Conservation (phyloP, 305 asterid genomes). For the Plantago lanceolata region DNA sequence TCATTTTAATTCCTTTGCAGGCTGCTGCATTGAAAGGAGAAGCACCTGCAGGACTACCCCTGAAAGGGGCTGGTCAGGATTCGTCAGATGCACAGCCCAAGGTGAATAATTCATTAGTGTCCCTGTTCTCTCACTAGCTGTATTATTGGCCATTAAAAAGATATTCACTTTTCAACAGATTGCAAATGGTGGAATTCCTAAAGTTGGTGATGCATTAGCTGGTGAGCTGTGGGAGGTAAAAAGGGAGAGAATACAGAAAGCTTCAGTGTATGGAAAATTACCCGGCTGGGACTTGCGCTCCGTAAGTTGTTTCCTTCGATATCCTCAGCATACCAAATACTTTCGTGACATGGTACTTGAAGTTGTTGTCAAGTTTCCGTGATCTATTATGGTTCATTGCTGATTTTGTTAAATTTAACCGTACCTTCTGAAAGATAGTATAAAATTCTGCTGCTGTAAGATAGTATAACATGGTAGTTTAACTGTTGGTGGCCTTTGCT, state of each 20-base stretch:
- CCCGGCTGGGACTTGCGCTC: constrained; percentile 99
- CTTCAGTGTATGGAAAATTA: constrained; percentile 73
- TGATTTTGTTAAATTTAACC: neutral
- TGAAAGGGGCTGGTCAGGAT: constrained; percentile 99
- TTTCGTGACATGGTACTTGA: constrained; percentile 9
- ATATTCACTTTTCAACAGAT: constrained; percentile 42
- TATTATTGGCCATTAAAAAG: neutral
- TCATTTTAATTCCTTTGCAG: constrained; percentile 35
- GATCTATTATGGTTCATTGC: neutral
- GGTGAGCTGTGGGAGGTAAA: constrained; percentile 98
- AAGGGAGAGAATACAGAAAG: constrained; percentile 89
- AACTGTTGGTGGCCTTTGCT: neutral
- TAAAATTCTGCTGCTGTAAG: neutral
- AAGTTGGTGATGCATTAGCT: constrained; percentile 85
- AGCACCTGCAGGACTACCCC: constrained; percentile 99
- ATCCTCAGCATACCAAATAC: neutral
- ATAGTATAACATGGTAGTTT: too few species aligned
- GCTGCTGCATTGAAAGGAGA: constrained; percentile 99
- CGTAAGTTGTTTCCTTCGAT: constrained; percentile 49
- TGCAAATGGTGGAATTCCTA: constrained; percentile 74
- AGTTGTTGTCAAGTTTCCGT: neutral
- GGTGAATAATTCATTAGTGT: constrained; percentile 40
- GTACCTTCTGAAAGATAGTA: neutral
- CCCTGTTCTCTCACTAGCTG: neutral
- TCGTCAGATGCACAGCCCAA: constrained; percentile 84